These are phyloP conservation scores for Lipomyces yamanashiensis DNA, from an alignment of 805 yeast species.

Conservation along the genomic window DNA sequence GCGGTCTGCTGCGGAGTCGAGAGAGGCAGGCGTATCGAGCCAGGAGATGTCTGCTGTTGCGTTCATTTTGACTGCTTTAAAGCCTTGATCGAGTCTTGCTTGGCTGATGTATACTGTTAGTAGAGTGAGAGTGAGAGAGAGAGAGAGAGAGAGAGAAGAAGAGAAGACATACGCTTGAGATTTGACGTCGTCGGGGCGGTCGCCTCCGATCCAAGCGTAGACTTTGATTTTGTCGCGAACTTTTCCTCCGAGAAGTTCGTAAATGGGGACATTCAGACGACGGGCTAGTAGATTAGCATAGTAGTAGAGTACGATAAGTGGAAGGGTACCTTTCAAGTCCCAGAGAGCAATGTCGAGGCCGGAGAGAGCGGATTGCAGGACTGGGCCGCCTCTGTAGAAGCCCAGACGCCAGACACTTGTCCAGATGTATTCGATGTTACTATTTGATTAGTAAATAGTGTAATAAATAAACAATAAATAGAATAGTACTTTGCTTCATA, in stretches of 20 bases:
- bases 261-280: conserved; percentile 43
- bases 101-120: neutral
- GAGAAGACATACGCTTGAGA: conserved; percentile 38
- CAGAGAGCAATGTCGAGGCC: conserved; percentile 46
- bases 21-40: conserved; percentile 40
- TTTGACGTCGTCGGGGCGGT: conserved; percentile 41
- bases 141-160: neutral
- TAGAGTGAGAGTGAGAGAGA: neutral
- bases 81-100: conserved; percentile 43
- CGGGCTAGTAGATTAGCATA: conserved; percentile 9
- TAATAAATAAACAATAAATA: neutral
- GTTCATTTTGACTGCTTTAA: conserved; percentile 46
- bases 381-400: conserved; percentile 45
- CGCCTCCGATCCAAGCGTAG: conserved; percentile 46
- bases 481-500: conserved; percentile 40
- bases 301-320: neutral
- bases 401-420: conserved; percentile 42
- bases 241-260: conserved; percentile 43
- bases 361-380: conserved; percentile 44
- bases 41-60: conserved; percentile 42
- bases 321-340: conserved; percentile 43
- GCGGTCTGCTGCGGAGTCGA: conserved; percentile 42
- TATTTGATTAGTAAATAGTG: neutral
- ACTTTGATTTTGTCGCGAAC: conserved; percentile 43
- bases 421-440: conserved; percentile 29